Evolutionary conservation across 208 protist species (phyloP).

Genomic region (Trypanosoma platydactyli): DNA sequence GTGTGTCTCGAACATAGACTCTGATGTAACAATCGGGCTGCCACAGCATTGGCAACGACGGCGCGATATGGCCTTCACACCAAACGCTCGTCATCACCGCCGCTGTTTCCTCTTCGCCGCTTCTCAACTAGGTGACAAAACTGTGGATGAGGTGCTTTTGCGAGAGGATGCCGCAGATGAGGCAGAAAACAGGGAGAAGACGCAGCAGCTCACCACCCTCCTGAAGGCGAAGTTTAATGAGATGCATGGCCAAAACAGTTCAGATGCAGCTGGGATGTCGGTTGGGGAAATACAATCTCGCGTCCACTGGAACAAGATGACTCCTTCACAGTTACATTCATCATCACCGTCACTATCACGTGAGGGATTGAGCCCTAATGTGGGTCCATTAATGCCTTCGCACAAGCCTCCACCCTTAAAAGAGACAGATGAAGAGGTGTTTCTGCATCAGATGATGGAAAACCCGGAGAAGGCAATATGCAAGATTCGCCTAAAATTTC

Average conservation of each 20-base stretch:
- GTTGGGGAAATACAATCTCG: background rate
- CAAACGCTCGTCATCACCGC: constrained; percentile 70
- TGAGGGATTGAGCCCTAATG: background rate
- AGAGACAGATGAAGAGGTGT: constrained; percentile 30
- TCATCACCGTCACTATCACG: background rate
- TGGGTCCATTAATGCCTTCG: constrained; percentile 4
- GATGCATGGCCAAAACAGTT: constrained; percentile 9
- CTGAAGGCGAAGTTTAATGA: constrained; percentile 36
- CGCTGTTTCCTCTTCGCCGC: constrained; percentile 84
- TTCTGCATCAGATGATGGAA: constrained; percentile 41
- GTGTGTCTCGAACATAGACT: constrained; percentile 77
- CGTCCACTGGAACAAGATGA: constrained; percentile 1
- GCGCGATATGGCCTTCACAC: constrained; percentile 67
- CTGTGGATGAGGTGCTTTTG: constrained; percentile 18
- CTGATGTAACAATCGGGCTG: constrained; percentile 75
- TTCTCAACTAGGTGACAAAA: constrained; percentile 48
- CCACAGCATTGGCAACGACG: constrained; percentile 64
- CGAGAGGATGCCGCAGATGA: constrained; percentile 36
- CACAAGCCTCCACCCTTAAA: background rate
- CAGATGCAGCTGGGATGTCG: background rate
- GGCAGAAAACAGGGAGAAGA: constrained; percentile 38
- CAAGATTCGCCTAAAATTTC: constrained; percentile 45
- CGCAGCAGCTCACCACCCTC: constrained; percentile 62
- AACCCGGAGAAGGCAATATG: constrained; percentile 56
- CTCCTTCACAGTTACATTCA: background rate